phyloP scores from a whole-genome alignment of 116 monocot species.

The Zostera marina region DNA sequence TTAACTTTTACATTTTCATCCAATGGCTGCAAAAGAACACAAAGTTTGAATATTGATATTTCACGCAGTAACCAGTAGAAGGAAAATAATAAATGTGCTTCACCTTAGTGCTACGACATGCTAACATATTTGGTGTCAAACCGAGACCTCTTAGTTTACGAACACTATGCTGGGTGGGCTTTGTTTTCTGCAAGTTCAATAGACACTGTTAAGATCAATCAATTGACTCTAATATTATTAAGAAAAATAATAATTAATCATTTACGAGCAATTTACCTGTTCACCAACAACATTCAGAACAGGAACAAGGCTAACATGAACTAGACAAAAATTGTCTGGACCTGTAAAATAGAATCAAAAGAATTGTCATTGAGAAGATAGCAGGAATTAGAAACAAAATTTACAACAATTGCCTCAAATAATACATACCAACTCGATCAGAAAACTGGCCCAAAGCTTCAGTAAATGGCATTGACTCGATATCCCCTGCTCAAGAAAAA shows the following conservation, averaged over 20 bases:
- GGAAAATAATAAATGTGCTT: neutral
- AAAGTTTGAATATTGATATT: neutral
- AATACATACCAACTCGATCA: slow-evolving; percentile 60
- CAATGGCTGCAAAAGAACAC: slow-evolving; percentile 25
- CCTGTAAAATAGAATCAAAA: slow-evolving; percentile 24
- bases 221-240: neutral
- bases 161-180: slow-evolving; percentile 77
- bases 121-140: slow-evolving; percentile 53
- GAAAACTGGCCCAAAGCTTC: slow-evolving; percentile 91
- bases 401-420: neutral
- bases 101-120: slow-evolving; percentile 52
- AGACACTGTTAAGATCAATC: neutral
- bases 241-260: neutral
- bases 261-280: slow-evolving; percentile 45
- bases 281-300: slow-evolving; percentile 92
- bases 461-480: slow-evolving; percentile 97
- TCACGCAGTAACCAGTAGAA: neutral
- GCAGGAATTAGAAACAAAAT: neutral
- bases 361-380: neutral
- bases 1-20: slow-evolving; percentile 74
- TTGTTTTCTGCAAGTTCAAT: slow-evolving; percentile 45
- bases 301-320: slow-evolving; percentile 95
- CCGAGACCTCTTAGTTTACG: slow-evolving; percentile 44
- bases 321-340: slow-evolving; percentile 85
- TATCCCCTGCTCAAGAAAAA: slow-evolving; percentile 54